Percentiles rank a stretch among this genome's conserved stretches.
phyloP scores from a whole-genome alignment of 441 rosid species.

The Erodium trifolium region DNA sequence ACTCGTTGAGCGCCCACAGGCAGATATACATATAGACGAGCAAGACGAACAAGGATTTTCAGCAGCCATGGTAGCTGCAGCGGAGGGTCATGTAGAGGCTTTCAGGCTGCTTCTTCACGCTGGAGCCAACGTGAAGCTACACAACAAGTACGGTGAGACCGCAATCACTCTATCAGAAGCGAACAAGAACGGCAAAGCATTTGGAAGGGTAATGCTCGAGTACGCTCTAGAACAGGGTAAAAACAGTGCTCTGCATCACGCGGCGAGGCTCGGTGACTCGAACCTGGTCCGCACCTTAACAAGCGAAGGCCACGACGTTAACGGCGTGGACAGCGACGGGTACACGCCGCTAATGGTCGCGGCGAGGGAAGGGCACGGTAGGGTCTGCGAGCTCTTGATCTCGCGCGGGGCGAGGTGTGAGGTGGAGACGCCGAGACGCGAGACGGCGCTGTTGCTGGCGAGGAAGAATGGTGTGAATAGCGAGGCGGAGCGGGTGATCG shows the following conservation, averaged over 20 bases:
- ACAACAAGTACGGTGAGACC: slow-evolving; percentile 59
- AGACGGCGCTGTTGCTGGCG: slow-evolving; percentile 57
- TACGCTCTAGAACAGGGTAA: slow-evolving; percentile 78
- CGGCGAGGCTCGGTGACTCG: slow-evolving; percentile 76
- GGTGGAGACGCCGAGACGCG: slow-evolving; percentile 50
- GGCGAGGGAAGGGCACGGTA: slow-evolving; percentile 63
- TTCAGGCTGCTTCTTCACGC: slow-evolving; percentile 67
- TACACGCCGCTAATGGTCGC: slow-evolving; percentile 92
- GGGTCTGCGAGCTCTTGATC: slow-evolving; percentile 57
- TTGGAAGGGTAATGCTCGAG: slow-evolving; percentile 93
- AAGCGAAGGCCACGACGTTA: slow-evolving; percentile 60
- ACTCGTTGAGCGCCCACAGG: slow-evolving; percentile 31
- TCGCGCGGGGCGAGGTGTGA: slow-evolving; percentile 53
- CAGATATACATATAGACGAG: slow-evolving; percentile 39
- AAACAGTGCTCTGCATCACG: slow-evolving; percentile 69
- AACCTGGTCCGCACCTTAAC: slow-evolving; percentile 57
- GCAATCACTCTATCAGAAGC: slow-evolving; percentile 58
- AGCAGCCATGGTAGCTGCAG: slow-evolving; percentile 77
- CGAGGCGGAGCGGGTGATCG: slow-evolving; percentile 44
- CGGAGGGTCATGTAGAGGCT: slow-evolving; percentile 65
- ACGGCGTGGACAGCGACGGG: slow-evolving; percentile 59
- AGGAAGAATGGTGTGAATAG: slow-evolving; percentile 26
- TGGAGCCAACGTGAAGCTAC: slow-evolving; percentile 76
- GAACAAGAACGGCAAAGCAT: slow-evolving; percentile 47
- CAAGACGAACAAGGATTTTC: slow-evolving; percentile 77